These are phyloP conservation scores for Penicillium crustosum DNA, from an alignment of 2,329 filamentous ascomycete species.

Conservation along the genomic window DNA sequence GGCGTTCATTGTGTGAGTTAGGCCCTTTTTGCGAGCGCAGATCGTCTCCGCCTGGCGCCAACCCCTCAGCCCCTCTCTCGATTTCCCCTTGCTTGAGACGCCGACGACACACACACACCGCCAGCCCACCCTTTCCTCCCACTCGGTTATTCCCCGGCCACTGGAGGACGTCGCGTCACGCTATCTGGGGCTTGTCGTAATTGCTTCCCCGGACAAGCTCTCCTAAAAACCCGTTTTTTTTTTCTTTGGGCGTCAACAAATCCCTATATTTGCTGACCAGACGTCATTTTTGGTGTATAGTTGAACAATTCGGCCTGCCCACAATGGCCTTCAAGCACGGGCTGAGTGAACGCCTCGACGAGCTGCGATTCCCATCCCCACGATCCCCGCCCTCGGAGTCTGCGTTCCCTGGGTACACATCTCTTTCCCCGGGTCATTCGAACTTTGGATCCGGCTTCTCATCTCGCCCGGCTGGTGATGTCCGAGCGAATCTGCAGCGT, in stretches of 20 bases:
- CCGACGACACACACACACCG: conserved; percentile 30
- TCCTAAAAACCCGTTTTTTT: conserved; percentile 8
- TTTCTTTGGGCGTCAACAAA: conserved; percentile 15
- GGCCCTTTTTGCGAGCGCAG: conserved; percentile 27
- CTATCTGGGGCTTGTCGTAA: conserved; percentile 16
- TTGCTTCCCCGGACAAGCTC: conserved; percentile 14
- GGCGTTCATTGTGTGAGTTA: conserved; percentile 42
- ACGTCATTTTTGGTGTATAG: conserved; percentile 26
- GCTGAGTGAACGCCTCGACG: conserved; percentile 69
- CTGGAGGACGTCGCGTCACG: conserved; percentile 3
- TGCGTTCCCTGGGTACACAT: conserved; percentile 71
- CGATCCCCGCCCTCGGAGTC: conserved; percentile 75
- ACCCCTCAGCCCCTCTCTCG: conserved; percentile 40
- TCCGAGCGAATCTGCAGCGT: conserved; percentile 75
- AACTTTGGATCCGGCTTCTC: conserved; percentile 60
- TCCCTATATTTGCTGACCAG: conserved; percentile 27
- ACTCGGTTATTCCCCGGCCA: conserved; percentile 18
- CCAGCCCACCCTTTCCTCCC: conserved; percentile 26
- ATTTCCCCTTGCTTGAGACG: conserved; percentile 36
- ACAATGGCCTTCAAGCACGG: conserved; percentile 66
- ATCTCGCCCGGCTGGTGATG: conserved; percentile 59
- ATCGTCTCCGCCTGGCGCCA: conserved; percentile 24
- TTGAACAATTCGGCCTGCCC: conserved; percentile 34
- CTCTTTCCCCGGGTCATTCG: conserved; percentile 68
- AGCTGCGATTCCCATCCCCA: conserved; percentile 74